Conservation (phyloP, 805 yeast genomes). For the Sugiyamaella americana region DNA sequence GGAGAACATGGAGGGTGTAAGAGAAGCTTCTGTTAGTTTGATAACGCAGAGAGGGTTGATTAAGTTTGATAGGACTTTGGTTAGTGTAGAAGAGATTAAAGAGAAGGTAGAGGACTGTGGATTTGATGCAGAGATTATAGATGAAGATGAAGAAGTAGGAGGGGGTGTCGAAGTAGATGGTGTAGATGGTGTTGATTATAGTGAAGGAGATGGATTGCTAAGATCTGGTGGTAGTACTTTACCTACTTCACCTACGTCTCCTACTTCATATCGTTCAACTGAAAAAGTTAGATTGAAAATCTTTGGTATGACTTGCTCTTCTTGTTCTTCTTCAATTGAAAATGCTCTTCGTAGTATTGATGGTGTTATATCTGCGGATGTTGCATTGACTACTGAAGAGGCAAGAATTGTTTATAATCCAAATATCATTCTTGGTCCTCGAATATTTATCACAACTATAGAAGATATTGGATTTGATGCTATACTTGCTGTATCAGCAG, state of each 20-base stretch:
- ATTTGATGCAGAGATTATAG: conserved; percentile 45
- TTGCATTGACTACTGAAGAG: conserved; percentile 49
- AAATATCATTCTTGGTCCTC: conserved; percentile 45
- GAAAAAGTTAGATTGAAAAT: conserved; percentile 33
- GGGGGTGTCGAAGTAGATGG: not conserved
- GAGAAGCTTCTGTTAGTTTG: conserved; percentile 56
- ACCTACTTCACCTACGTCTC: not conserved
- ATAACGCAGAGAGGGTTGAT: conserved; percentile 70
- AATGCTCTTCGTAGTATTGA: conserved; percentile 37
- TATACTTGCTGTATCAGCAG: conserved; percentile 39
- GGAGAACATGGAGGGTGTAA: conserved; percentile 45
- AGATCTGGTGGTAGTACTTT: too few relatives aligned
- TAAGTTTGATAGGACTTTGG: conserved; percentile 43
- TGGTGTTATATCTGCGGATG: conserved; percentile 47
- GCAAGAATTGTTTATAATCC: conserved; percentile 51
- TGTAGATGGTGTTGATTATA: conserved; percentile 7
- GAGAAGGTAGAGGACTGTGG: conserved; percentile 71
- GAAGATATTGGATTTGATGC: conserved; percentile 52
- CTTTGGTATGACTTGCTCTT: conserved; percentile 58
- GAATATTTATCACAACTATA: conserved; percentile 53
- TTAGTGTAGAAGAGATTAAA: conserved; percentile 45
- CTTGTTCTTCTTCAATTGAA: conserved; percentile 48
- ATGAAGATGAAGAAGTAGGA: conserved; percentile 4
- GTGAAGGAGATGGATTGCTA: not conserved
- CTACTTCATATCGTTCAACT: not conserved